Percentiles rank a stretch among this genome's conserved stretches.
Conservation (phyloP, 768 basidiomycete genomes). For the Kockovaella imperatae region DNA sequence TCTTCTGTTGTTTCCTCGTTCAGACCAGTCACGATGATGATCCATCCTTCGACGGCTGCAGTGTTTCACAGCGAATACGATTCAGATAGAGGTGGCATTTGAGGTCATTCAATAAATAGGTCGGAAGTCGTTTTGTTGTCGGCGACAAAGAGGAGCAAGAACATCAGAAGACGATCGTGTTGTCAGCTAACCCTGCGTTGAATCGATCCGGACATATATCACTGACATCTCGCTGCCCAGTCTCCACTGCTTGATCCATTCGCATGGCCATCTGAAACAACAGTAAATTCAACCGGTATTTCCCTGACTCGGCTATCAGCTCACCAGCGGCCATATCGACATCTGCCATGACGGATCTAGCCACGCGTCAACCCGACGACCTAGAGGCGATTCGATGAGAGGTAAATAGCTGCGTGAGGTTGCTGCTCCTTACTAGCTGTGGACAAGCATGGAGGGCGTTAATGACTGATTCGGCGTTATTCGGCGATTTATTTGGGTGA, state of each 20-base stretch:
- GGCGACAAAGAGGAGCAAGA: not conserved
- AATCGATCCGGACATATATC: not conserved
- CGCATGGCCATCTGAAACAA: not conserved
- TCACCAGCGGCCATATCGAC: conserved; percentile 28
- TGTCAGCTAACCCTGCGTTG: not conserved
- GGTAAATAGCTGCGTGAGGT: no score
- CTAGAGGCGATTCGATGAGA: no score
- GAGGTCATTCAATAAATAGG: not conserved
- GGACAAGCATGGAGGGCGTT: no score
- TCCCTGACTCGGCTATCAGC: conserved; percentile 2
- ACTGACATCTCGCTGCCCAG: conserved; percentile 37
- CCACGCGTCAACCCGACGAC: no score
- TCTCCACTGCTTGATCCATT: not conserved
- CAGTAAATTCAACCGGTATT: conserved; percentile 2
- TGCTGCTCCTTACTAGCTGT: no score
- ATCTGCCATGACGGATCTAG: conserved; percentile 27
- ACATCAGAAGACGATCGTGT: not conserved
- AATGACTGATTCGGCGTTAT: no score
- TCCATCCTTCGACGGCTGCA: conserved; percentile 98
- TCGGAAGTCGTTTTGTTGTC: no score
- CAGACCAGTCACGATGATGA: conserved; percentile 89
- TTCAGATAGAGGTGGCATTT: not conserved
- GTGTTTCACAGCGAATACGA: not conserved
- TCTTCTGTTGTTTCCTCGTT: conserved; percentile 99
- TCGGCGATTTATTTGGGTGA: no score